phyloP scores from a whole-genome alignment of 768 basidiomycete genomes.

The Termitomyces sp. region DNA sequence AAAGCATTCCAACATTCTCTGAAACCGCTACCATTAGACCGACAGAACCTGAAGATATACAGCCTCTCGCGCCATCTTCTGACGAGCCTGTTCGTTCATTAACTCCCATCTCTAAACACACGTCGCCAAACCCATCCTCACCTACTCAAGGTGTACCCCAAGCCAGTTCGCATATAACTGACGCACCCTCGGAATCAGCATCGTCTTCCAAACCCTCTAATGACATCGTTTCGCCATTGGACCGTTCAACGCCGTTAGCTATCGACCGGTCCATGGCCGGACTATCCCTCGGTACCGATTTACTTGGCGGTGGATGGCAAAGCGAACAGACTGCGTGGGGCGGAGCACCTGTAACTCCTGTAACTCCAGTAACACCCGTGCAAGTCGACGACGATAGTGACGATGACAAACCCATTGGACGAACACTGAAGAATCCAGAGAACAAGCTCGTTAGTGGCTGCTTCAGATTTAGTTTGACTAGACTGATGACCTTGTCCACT shows the following conservation, averaged over 20 bases:
- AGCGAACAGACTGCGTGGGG: constrained; percentile 39
- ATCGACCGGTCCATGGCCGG: constrained; percentile 34
- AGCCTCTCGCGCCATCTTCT: constrained; percentile 16
- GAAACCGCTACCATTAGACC: constrained; percentile 43
- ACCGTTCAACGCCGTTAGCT: constrained; percentile 17
- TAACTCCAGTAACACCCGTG: not conserved
- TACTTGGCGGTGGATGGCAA: constrained; percentile 48
- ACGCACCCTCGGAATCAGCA: constrained; percentile 26
- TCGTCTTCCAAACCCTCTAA: constrained; percentile 18
- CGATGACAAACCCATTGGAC: constrained; percentile 65
- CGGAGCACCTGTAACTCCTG: constrained; percentile 12
- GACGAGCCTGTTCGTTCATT: constrained; percentile 5
- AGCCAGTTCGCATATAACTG: constrained; percentile 15
- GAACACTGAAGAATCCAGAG: constrained; percentile 33
- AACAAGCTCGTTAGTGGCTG: constrained; percentile 23
- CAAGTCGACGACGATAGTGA: constrained; percentile 56
- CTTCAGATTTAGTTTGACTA: not conserved
- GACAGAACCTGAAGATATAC: constrained; percentile 28
- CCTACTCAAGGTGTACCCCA: constrained; percentile 16
- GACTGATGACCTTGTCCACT: not conserved
- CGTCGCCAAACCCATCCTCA: constrained; percentile 16
- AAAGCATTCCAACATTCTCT: constrained; percentile 42
- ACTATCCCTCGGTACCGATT: constrained; percentile 34
- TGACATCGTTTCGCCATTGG: constrained; percentile 35
- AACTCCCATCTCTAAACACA: constrained; percentile 3